These are phyloP conservation scores for Ceratocystiopsis minuta DNA, from an alignment of 2,329 filamentous ascomycete species.

Conservation along the genomic window DNA sequence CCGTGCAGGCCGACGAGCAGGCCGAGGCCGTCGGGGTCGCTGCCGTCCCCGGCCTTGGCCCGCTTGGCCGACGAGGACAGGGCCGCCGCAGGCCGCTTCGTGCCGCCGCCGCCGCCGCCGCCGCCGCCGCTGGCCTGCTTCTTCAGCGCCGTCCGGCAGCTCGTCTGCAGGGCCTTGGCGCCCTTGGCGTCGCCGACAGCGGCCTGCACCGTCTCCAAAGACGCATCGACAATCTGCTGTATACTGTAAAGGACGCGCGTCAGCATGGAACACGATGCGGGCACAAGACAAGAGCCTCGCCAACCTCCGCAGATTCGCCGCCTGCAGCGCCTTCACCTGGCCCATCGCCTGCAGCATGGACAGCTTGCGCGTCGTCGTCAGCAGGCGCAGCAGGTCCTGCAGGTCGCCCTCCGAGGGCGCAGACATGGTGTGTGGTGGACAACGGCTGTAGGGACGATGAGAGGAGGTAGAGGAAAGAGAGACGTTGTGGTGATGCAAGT, in stretches of 20 bases:
- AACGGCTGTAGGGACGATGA: no score
- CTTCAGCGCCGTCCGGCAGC: slow-evolving; percentile 35
- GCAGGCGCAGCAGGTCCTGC: slow-evolving; percentile 40
- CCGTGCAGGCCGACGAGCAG: slow-evolving; percentile 12
- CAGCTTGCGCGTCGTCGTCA: slow-evolving; percentile 36
- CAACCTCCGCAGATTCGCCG: slow-evolving; percentile 37
- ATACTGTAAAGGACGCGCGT: slow-evolving; percentile 22
- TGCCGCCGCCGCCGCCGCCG: slow-evolving; percentile 7
- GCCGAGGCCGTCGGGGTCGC: slow-evolving; percentile 11
- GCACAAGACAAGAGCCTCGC: slow-evolving; percentile 5
- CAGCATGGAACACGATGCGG: background rate
- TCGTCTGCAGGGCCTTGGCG: slow-evolving; percentile 31
- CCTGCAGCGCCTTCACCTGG: slow-evolving; percentile 39
- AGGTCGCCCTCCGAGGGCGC: slow-evolving; percentile 32
- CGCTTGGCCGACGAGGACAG: slow-evolving; percentile 16
- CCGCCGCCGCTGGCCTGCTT: slow-evolving; percentile 9
- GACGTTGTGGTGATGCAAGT: no score
- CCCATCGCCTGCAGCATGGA: slow-evolving; percentile 41
- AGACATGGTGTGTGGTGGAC: background rate
- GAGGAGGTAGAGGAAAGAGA: no score
- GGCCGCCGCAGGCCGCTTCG: slow-evolving; percentile 15
- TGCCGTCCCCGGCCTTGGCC: slow-evolving; percentile 7
- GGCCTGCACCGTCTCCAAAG: slow-evolving; percentile 24
- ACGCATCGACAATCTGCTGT: slow-evolving; percentile 33
- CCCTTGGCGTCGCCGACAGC: slow-evolving; percentile 30